Evolutionary conservation across 2,329 filamentous ascomycete genomes (phyloP), one percentile per base, ranked within the genome.

Genomic region (Claviceps purpurea): DNA sequence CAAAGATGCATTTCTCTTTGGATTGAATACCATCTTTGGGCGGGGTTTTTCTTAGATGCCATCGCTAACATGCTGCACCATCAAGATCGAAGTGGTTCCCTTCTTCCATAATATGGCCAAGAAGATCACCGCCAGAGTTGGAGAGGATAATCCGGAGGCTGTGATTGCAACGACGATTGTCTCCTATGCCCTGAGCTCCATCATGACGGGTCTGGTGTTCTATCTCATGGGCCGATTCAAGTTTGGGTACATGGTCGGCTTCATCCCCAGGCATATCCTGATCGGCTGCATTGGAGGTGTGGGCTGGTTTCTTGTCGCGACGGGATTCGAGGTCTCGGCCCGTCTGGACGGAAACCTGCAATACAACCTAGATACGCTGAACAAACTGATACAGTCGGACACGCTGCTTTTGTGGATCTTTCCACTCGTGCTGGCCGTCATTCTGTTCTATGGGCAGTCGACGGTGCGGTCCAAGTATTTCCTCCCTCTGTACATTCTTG

Each of bases 91-190:
- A 70, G 91, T 97, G 1, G 91, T 98, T 1, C 93, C 91, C 0
- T 98, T 98, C 70, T 97, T 98, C 65, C 93, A 98, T 70, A 95
- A 91, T 62, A 98, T 98, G 91, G 90, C 93, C 0, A 82, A 84
- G 56, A 91, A 85, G 34, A 96, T 97, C 63, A 82, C 93, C 58
- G 73, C 75, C 14, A 75, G 78, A 44, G 83, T 98, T 57, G 88
- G 91, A 16, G 80, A 85, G 56, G 82, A 90, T 20, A 82, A 93
- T 26, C 82, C 87, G 1, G 84, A 93, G 60, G 86, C 89, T 3
- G 85, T 98, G 47, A 85, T 96, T 57, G 90, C 93, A 34, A 98
- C 93, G 0, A 95, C 91, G 2, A 95, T 98, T 60, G 82, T 90
- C 2, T 82, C 93, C 1, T 98, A 94, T 64, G 86, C 90, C 0